Evolutionary conservation across 2,329 filamentous ascomycete genomes (phyloP).

Genomic region (Ophiostoma sp.): DNA sequence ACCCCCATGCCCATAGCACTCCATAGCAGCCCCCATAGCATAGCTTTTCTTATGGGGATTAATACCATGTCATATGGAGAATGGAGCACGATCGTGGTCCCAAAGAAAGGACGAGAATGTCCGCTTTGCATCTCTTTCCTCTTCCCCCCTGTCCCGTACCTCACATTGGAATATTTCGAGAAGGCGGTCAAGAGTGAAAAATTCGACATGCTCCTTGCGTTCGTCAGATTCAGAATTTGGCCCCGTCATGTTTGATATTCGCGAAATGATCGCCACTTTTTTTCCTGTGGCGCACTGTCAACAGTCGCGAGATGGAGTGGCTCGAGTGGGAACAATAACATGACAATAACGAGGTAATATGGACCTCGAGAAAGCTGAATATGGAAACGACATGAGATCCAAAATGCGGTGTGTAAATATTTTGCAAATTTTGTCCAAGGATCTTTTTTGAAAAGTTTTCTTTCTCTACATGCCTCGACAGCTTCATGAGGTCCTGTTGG

Average conservation of each 20-base stretch:
- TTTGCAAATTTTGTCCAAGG: background rate
- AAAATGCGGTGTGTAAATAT: slow-evolving; percentile 11
- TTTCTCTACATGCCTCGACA: slow-evolving; percentile 6
- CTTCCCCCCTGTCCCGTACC: background rate
- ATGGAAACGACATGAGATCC: background rate
- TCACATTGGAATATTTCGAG: slow-evolving; percentile 10
- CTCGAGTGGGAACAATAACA: slow-evolving; percentile 4
- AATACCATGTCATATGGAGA: background rate
- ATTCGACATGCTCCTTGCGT: background rate
- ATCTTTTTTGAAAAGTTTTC: background rate
- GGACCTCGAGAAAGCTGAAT: background rate
- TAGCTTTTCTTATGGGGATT: background rate
- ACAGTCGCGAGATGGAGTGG: background rate
- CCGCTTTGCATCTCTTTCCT: background rate
- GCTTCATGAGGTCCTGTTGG: background rate
- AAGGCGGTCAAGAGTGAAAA: slow-evolving; percentile 19
- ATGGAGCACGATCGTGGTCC: slow-evolving; percentile 4
- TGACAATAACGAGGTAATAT: background rate
- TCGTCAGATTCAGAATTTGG: slow-evolving; percentile 5
- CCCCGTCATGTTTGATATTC: slow-evolving; percentile 16
- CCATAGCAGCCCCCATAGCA: background rate
- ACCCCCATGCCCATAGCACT: slow-evolving; percentile 3
- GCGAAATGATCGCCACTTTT: slow-evolving; percentile 15
- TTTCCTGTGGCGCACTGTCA: background rate
- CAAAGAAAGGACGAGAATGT: background rate